Evolutionary conservation across 805 yeast species (phyloP).

Genomic region (Groenewaldozyma tartarivorans): DNA sequence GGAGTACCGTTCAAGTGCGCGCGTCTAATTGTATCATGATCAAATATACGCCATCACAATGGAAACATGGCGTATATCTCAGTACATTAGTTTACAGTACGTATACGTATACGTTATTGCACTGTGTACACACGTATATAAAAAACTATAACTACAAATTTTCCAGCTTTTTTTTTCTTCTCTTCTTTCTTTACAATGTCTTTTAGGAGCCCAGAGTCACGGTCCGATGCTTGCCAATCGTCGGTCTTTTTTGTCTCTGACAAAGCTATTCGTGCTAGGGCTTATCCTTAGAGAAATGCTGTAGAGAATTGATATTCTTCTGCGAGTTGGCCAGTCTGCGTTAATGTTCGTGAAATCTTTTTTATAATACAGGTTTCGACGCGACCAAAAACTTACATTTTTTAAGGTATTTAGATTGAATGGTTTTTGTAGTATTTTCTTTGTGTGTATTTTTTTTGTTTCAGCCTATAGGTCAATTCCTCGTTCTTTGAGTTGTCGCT

Average conservation of each 20-base stretch:
- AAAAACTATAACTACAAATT: too few relatives aligned
- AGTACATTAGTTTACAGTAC: background rate
- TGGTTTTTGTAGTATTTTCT: conserved; percentile 2
- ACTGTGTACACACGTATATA: background rate
- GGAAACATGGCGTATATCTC: background rate
- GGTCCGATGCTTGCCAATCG: conserved; percentile 13
- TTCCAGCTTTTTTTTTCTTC: conserved; percentile 2
- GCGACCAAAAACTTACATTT: conserved; percentile 7
- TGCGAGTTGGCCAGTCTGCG: conserved; percentile 3
- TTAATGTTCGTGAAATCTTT: conserved; percentile 1
- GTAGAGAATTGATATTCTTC: background rate
- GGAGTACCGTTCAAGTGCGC: too few relatives aligned
- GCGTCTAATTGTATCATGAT: too few relatives aligned
- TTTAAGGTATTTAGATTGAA: background rate
- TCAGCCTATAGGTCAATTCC: conserved; percentile 13
- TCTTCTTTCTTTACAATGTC: conserved; percentile 13
- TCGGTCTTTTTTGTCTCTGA: conserved; percentile 13
- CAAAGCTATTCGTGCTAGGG: conserved; percentile 20
- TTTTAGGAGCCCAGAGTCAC: conserved; percentile 20
- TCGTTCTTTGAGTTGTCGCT: conserved; percentile 58
- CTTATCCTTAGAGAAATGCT: conserved; percentile 8
- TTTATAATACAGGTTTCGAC: background rate
- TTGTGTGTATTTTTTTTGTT: conserved; percentile 26
- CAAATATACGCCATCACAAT: background rate
- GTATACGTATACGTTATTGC: background rate